Evolutionary conservation across 306 rosid species (phyloP).

Genomic region (Delonix regia): DNA sequence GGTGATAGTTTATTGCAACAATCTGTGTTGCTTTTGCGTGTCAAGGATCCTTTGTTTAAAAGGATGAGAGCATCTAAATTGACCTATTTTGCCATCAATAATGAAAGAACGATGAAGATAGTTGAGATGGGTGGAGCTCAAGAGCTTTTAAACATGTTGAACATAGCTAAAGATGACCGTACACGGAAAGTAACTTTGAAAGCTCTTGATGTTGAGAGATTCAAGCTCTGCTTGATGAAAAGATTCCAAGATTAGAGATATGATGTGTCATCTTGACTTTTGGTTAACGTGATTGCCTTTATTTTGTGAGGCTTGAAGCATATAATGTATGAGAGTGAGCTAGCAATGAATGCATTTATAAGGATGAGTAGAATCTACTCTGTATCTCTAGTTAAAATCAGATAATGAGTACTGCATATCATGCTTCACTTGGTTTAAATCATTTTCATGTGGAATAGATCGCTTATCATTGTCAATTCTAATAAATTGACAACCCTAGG

Average conservation of each 20-base stretch:
- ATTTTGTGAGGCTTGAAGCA: conserved; percentile 1
- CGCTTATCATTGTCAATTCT: not conserved
- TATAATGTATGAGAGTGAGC: not conserved
- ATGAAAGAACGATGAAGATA: conserved; percentile 79
- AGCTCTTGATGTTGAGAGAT: conserved; percentile 67
- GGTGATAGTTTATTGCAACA: conserved; percentile 94
- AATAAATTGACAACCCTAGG: too few relatives aligned
- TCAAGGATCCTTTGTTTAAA: conserved; percentile 91
- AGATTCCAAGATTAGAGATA: conserved; percentile 75
- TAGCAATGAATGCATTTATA: not conserved
- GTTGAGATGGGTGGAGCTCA: conserved; percentile 78
- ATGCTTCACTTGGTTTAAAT: not conserved
- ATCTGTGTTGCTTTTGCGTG: conserved; percentile 82
- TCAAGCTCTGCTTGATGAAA: conserved; percentile 64
- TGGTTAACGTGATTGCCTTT: conserved; percentile 8
- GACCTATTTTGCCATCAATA: conserved; percentile 83
- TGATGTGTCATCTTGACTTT: conserved; percentile 56
- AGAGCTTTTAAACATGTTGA: conserved; percentile 79
- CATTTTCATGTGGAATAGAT: not conserved
- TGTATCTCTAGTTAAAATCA: not conserved
- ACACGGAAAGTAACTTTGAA: conserved; percentile 86
- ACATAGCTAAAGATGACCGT: conserved; percentile 81
- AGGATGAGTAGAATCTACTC: not conserved
- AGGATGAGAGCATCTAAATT: conserved; percentile 95
- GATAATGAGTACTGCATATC: not conserved